Base-by-base conservation (phyloP, 1,284 basidiomycete species). In the Cryptococcus hybrid region DNA sequence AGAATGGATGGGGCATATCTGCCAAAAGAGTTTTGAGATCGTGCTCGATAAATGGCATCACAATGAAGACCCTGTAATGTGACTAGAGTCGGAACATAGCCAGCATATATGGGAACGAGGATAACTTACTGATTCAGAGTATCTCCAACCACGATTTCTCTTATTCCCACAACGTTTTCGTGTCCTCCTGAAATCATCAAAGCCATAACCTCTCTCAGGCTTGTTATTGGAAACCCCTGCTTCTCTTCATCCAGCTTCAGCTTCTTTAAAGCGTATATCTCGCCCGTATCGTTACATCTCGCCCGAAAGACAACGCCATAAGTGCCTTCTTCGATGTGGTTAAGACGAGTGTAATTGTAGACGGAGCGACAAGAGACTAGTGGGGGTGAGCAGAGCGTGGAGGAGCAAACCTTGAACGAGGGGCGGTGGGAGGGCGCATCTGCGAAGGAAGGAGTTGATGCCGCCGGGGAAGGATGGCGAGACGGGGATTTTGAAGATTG, bases 21-120 rank as follows among this genome's bases (percentile, higher is more conserved):
- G 88, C 89, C 55, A 99, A 83, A 51, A 99, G 83, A 1, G 93
- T 90, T 79, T 99, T 99, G 72, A 99, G 86, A 76, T 99, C 95
- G 77, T 99, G 96, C 78, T 99, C 96, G 73, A 99, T 94, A 73
- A 99, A 99, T 71, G 98, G 95, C 93, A 98, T 98, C 37, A 97
- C 94, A 61, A 99, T 92, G 78, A 93, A 99, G 55, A 98, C 92
- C 81, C 92, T 94, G 81, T 54, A 61, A n/a, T 12, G 7, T 34
- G n/a, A 12, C 56, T 43, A 52, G 47, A 50, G 4, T 50, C 5
- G 47, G 36, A 56, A 40, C 37, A 18, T 34, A n/a, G 18, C 34
- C 38, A 13, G 38, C 13, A 36, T 34, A n/a, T 24, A 30, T 1
- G 9, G 70, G 51, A 40, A 37, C 5, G n/a, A 47, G 12, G 7